phyloP scores from a whole-genome alignment of 164 flowering plant genomes.

The Stephania yunnanensis region DNA sequence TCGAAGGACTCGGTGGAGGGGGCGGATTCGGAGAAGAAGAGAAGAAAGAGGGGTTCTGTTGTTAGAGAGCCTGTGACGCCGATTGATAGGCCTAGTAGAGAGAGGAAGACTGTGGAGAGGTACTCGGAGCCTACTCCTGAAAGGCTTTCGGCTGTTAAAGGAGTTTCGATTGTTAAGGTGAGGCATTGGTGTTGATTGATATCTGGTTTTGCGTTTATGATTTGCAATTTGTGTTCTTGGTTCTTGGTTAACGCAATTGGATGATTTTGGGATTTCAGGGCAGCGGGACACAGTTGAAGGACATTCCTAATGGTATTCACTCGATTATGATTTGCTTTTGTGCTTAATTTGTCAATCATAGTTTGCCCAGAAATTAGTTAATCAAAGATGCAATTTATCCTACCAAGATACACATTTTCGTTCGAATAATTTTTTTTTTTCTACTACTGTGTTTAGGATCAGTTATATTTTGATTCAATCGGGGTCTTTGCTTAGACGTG shows the following conservation, averaged over 20 bases:
- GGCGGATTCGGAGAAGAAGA: neutral
- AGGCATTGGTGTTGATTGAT: neutral
- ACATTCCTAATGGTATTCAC: conserved; percentile 73
- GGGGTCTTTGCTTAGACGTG: too few species aligned
- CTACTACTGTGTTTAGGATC: too few species aligned
- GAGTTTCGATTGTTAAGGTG: conserved; percentile 64
- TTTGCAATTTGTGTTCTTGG: neutral
- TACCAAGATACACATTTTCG: too few species aligned
- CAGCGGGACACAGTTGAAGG: conserved; percentile 58
- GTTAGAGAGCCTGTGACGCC: conserved; percentile 14
- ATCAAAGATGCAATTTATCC: too few species aligned
- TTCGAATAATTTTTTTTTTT: too few species aligned
- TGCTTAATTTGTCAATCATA: too few species aligned
- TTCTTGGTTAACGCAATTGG: neutral
- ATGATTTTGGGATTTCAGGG: conserved; percentile 42
- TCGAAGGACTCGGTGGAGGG: conserved; percentile 4
- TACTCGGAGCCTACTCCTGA: conserved; percentile 35
- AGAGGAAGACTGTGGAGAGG: conserved; percentile 68
- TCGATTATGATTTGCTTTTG: neutral
- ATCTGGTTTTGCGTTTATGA: neutral
- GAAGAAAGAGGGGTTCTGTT: conserved; percentile 5
- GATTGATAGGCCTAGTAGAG: conserved; percentile 25
- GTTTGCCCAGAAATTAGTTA: too few species aligned
- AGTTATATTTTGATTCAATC: too few species aligned
- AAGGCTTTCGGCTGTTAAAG: conserved; percentile 30